Evolutionary conservation across 352 stramenopile species (phyloP), one percentile per base, ranked within the genome.

Genomic region (Blastocystis sp.): DNA sequence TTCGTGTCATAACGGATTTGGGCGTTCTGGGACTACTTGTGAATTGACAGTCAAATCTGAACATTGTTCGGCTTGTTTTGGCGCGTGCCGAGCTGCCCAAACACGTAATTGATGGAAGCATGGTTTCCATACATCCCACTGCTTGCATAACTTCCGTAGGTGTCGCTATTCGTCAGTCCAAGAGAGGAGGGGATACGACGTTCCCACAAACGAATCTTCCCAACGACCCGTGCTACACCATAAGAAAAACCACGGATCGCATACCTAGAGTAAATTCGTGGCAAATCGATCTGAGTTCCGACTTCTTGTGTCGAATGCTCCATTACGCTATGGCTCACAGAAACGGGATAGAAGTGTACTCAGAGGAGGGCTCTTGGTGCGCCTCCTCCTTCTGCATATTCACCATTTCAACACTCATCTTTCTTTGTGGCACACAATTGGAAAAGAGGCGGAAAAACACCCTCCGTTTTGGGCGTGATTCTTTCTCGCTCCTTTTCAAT

Each of bases 91-190:
- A 85, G 26, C 29, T 85, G 65, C 6, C 74, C 74, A 85, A 85
- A 85, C 10, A 85, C 59, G 41, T 85, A 85, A 39, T 85, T 85
- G 19, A 85, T n/a, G 51, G 74, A 85, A 26, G 74, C 74, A 45
- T 85, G 74, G 41, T 67, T 85, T 9, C 74, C 74, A 69, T 85
- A 85, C 74, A 85, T 85, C 4, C 74, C 74, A 67, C 41, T 66
- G 21, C 35, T 50, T 21, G 74, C 65, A 70, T 85, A 85, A 4
- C 74, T 85, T 50, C 74, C 74, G 66, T 85, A 85, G 19, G 74
- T 85, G 26, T 85, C 74, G 16, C 74, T 85, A 85, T 24, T 16
- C 0, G n/a, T 37, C 19, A 59, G 33, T 55, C 1, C 35, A 62
- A 19, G 61, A 3, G 6, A 45, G 3, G 4, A 66, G 31, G 0